Evolutionary conservation across 768 basidiomycete species (phyloP).

Genomic region (Daedaleopsis nitida): DNA sequence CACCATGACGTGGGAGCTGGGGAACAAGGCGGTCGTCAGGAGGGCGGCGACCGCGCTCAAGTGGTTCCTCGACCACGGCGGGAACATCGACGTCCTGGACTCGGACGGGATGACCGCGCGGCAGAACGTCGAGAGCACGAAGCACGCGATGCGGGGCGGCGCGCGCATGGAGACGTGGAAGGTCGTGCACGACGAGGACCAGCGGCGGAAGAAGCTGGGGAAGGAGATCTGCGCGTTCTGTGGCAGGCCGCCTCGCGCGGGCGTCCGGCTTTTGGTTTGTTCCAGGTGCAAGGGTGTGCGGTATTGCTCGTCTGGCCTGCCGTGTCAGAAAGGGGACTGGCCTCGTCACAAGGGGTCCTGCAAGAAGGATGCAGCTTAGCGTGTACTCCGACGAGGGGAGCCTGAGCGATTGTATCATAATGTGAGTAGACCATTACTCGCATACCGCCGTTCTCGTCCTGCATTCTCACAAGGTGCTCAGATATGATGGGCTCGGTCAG

Average conservation of each 20-base stretch:
- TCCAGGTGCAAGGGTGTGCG: constrained; percentile 37
- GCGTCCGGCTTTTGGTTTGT: constrained; percentile 33
- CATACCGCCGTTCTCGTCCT: too few species aligned
- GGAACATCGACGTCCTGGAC: constrained; percentile 39
- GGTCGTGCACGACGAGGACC: constrained; percentile 35
- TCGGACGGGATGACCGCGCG: constrained; percentile 39
- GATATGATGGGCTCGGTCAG: too few species aligned
- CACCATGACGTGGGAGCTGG: constrained; percentile 30
- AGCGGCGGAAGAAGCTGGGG: constrained; percentile 29
- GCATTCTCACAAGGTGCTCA: too few species aligned
- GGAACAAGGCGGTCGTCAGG: constrained; percentile 22
- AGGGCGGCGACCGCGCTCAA: constrained; percentile 33
- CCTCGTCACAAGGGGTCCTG: constrained; percentile 41
- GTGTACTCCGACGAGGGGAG: too few species aligned
- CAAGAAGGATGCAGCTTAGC: constrained; percentile 21
- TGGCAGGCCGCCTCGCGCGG: constrained; percentile 30
- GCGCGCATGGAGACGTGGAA: constrained; percentile 12
- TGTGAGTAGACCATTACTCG: too few species aligned
- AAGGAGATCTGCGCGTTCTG: constrained; percentile 38
- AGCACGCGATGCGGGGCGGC: background rate
- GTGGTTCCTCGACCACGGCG: constrained; percentile 47
- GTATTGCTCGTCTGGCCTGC: constrained; percentile 35
- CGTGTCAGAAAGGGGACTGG: constrained; percentile 44
- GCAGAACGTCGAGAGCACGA: constrained; percentile 15
- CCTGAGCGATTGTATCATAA: too few species aligned